phyloP scores from a whole-genome alignment of 129 eudicot species.

The Pseudognaphalium luteoalbum region DNA sequence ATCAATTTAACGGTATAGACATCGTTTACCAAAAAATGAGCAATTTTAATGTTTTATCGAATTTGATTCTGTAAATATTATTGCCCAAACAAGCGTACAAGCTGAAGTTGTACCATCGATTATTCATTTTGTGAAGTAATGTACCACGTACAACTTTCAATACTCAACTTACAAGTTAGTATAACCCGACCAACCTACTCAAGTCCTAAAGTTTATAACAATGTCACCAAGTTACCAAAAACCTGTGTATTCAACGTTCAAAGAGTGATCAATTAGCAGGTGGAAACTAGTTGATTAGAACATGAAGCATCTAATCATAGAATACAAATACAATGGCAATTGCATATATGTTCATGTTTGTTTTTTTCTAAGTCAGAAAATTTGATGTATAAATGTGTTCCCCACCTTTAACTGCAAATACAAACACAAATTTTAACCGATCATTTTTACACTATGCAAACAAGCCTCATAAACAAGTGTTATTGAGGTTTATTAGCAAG shows the following conservation, averaged over 20 bases:
- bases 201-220: not conserved
- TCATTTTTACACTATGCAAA: conserved; percentile 33
- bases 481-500: conserved; percentile 62
- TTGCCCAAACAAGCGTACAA: not conserved
- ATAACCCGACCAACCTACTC: not conserved
- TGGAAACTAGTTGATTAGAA: conserved; percentile 20
- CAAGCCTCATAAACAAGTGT: conserved; percentile 18
- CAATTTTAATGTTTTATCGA: too few relatives aligned
- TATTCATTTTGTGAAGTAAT: not conserved
- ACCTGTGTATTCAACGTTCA: not conserved
- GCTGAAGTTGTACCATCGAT: not conserved
- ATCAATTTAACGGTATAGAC: too few relatives aligned
- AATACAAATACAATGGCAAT: conserved; percentile 37
- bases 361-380: conserved; percentile 29
- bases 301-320: conserved; percentile 29
- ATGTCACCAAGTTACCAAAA: not conserved
- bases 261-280: not conserved
- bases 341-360: conserved; percentile 35
- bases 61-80: too few relatives aligned
- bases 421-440: conserved; percentile 25
- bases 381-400: conserved; percentile 25
- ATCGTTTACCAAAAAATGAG: too few relatives aligned
- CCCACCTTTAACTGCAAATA: conserved; percentile 51
- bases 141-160: not conserved
- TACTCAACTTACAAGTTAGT: not conserved